Evolutionary conservation across 805 yeast genomes (phyloP).

Genomic region (Saturnispora zaruensis): DNA sequence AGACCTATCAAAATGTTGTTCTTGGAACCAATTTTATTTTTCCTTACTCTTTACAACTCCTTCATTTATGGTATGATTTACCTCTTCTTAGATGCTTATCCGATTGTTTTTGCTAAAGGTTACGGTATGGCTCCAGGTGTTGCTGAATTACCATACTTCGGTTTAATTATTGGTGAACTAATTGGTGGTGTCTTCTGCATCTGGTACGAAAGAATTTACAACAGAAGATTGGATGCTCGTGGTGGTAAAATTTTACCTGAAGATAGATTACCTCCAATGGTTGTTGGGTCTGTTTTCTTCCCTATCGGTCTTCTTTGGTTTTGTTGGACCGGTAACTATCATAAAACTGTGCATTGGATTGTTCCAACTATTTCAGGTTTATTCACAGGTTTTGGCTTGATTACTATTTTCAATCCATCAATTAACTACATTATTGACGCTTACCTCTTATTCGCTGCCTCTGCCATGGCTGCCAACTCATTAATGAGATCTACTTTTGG

Average conservation of each 20-base stretch:
- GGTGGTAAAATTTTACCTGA: constrained; percentile 66
- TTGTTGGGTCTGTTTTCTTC: constrained; percentile 60
- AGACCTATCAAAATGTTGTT: constrained; percentile 63
- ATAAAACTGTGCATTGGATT: constrained; percentile 65
- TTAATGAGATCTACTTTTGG: constrained; percentile 62
- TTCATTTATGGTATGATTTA: constrained; percentile 76
- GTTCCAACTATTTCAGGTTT: constrained; percentile 64
- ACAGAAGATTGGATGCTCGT: constrained; percentile 38
- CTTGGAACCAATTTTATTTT: constrained; percentile 64
- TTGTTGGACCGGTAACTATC: constrained; percentile 80
- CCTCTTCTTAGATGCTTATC: constrained; percentile 65
- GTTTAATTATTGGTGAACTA: constrained; percentile 60
- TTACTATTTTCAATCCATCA: constrained; percentile 59
- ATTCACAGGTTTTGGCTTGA: constrained; percentile 59
- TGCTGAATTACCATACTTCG: constrained; percentile 71
- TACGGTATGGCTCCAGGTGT: constrained; percentile 59
- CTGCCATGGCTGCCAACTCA: constrained; percentile 69
- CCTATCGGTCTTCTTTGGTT: constrained; percentile 80
- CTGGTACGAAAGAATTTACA: constrained; percentile 46
- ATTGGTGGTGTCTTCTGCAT: constrained; percentile 49
- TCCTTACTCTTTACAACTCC: constrained; percentile 62
- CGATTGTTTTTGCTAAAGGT: constrained; percentile 55
- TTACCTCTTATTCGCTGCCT: constrained; percentile 64
- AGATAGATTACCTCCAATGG: constrained; percentile 69
- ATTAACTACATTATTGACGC: constrained; percentile 67